A percentile compares a stretch with the other conserved stretches of the same genome.
Conservation (phyloP, 73 alveolate genomes). For the Paramecium octaurelia region DNA sequence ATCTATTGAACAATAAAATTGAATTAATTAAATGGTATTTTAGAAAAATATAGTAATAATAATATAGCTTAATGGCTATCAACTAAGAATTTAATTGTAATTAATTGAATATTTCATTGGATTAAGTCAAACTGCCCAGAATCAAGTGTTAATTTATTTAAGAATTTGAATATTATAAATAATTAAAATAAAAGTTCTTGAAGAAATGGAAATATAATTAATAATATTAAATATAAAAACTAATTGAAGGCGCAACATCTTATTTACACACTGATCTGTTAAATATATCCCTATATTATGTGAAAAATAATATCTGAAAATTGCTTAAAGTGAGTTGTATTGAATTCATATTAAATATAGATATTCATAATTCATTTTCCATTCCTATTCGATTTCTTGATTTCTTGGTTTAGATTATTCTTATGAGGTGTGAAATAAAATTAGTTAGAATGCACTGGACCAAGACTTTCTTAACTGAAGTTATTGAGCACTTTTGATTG, state of each 20-base stretch:
- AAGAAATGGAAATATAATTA: not conserved
- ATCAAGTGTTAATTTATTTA: too few relatives aligned
- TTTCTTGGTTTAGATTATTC: not conserved
- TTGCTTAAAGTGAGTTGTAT: not conserved
- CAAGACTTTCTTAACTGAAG: conserved; percentile 5
- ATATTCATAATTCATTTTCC: not conserved
- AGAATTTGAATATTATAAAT: too few relatives aligned
- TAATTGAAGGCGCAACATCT: too few relatives aligned
- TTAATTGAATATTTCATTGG: too few relatives aligned
- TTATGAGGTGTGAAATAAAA: not conserved
- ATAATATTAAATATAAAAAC: too few relatives aligned
- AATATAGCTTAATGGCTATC: too few relatives aligned
- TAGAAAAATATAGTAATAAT: not conserved
- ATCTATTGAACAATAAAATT: not conserved
- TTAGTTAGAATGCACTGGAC: not conserved
- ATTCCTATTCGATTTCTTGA: not conserved
- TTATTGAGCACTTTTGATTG: not conserved
- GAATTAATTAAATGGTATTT: too few relatives aligned
- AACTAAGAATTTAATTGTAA: too few relatives aligned
- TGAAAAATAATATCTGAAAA: not conserved
- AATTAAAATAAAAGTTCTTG: too few relatives aligned
- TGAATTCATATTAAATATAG: not conserved
- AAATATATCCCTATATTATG: not conserved
- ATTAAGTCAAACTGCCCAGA: too few relatives aligned
- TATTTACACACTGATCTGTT: not conserved